Evolutionary conservation across 768 basidiomycete genomes (phyloP), one percentile per base, ranked within the genome.

Genomic region (Mycena crocata): DNA sequence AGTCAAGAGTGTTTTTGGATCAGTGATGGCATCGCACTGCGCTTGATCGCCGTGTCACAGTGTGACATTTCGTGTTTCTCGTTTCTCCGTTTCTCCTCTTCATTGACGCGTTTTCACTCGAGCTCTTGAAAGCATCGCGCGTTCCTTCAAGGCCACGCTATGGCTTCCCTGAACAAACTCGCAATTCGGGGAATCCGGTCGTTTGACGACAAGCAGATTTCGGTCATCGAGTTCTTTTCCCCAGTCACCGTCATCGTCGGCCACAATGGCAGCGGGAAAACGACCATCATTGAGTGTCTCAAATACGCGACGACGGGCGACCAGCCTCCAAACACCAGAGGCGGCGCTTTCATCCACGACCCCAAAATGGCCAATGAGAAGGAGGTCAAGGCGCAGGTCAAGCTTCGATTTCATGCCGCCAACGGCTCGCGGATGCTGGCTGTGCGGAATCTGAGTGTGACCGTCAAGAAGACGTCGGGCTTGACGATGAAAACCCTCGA

Each of bases 331-430:
- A 97, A 97, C 75, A 95, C 96, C 26, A 95, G 96, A 66, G 97
- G 97, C 34, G 98, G 97, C n/a, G 98, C 98, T 0, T 99, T 99
- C 79, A 82, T 99, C 5, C 98, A 99, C 78, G 98, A 99, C 79
- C 98, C 98, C 2, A 98, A 98, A 85, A 97, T 99, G 90, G 98
- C 98, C 9, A 96, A 97, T 75, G 96, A 98, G 84, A 97, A 96
- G 76, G 97, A 99, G 76, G 97, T 99, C 72, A 98, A 97, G 80
- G 98, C 98, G 2, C 96, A 98, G 80, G 98, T 99, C 71, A 96
- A 95, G 77, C 83, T 99, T 39, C 88, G 97, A 24, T 99, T 99
- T 79, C 84, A 87, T 75, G 93, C 96, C 59, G 93, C 94, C 17
- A 96, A 96, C 72, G 89, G 92, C n/a, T 87, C 87, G 28, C 86